phyloP scores from a whole-genome alignment of 2,329 filamentous ascomycete genomes.

The Xylaria sp. region DNA sequence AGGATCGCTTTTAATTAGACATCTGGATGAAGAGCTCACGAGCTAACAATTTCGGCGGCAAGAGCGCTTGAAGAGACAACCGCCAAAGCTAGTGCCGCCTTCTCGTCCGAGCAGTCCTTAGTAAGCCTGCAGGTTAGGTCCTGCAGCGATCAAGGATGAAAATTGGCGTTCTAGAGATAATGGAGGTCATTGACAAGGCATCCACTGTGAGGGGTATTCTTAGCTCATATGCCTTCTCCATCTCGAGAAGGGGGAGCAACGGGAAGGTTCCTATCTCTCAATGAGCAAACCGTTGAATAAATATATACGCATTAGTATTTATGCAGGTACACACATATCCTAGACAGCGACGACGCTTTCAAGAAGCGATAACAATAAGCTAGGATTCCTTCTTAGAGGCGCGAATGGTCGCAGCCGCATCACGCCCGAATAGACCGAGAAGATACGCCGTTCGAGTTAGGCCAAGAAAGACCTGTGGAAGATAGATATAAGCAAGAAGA shows the following conservation, averaged over 20 bases:
- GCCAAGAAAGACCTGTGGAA: conserved; percentile 45
- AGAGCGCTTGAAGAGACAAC: neutral
- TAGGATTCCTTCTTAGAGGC: conserved; percentile 41
- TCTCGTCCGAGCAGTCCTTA: neutral
- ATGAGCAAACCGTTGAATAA: neutral
- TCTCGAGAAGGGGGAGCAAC: neutral
- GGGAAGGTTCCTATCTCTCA: neutral
- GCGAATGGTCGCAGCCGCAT: conserved; percentile 19
- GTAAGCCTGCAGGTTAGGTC: neutral
- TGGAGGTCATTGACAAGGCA: neutral
- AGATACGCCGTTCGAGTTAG: conserved; percentile 47
- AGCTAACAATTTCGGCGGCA: neutral
- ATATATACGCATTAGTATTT: neutral
- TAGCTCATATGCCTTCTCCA: neutral
- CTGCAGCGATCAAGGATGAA: neutral
- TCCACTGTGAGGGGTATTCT: neutral
- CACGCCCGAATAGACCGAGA: conserved; percentile 48
- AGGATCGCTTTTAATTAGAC: neutral
- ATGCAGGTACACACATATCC: neutral
- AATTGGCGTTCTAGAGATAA: neutral
- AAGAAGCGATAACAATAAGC: neutral
- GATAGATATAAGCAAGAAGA: conserved; percentile 2
- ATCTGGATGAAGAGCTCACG: neutral
- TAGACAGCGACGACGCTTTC: neutral
- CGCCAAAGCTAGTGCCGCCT: neutral